These are phyloP conservation scores for Melaleuca alternifolia DNA, from an alignment of 345 rosid species.

Conservation along the genomic window DNA sequence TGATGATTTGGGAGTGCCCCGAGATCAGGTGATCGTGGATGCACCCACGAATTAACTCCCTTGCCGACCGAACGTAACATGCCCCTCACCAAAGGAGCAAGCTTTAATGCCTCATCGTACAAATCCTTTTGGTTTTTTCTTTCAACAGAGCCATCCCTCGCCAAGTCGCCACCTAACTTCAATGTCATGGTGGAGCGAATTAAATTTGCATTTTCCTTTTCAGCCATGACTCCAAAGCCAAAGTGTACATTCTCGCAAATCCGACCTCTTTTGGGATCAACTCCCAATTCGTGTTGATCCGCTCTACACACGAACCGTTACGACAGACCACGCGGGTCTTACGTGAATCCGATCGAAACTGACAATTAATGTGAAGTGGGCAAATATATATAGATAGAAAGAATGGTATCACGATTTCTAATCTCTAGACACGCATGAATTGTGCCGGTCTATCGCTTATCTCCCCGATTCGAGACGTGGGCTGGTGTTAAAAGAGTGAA, in stretches of 20 bases:
- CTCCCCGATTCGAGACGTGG: too few species aligned
- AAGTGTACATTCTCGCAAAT: not conserved
- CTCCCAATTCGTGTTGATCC: not conserved
- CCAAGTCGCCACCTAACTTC: not conserved
- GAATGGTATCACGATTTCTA: not conserved
- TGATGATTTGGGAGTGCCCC: not conserved
- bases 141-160: not conserved
- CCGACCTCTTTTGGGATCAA: not conserved
- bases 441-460: not conserved
- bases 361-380: not conserved
- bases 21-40: not conserved
- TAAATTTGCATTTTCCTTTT: not conserved
- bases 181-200: not conserved
- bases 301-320: not conserved
- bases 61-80: not conserved
- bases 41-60: not conserved
- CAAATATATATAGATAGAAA: not conserved
- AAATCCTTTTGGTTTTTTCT: not conserved
- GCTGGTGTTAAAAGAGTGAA: not conserved
- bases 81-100: not conserved
- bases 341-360: rapidly evolving
- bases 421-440: not conserved
- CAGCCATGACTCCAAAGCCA: not conserved
- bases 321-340: rapidly evolving
- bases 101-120: not conserved